phyloP scores from a whole-genome alignment of 257 asterid genomes.

The Craterostigma plantagineum region DNA sequence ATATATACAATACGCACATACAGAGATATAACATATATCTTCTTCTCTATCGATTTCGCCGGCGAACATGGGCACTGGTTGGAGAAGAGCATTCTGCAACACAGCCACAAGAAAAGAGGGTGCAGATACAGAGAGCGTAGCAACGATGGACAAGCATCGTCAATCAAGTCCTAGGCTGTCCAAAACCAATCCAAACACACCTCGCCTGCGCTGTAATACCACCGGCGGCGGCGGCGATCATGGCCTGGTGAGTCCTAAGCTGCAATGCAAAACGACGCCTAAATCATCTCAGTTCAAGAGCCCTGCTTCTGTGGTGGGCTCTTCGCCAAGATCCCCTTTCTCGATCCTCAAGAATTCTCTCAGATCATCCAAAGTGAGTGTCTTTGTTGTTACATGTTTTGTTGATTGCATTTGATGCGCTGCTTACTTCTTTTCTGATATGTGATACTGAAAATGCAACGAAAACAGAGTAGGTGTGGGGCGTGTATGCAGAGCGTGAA shows the following conservation, averaged over 20 bases:
- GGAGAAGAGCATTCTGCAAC: constrained; percentile 89
- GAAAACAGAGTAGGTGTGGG: constrained; percentile 64
- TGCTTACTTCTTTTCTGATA: no score
- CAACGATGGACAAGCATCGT: constrained; percentile 11
- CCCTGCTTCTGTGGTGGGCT: constrained; percentile 30
- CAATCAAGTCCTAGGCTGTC: constrained; percentile 12
- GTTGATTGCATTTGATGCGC: no score
- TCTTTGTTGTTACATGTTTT: neutral
- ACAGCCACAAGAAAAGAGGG: constrained; percentile 33
- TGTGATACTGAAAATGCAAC: no score
- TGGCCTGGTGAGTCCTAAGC: constrained; percentile 22
- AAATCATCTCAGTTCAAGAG: constrained; percentile 14
- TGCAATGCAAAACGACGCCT: constrained; percentile 37
- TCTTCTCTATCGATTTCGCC: no score
- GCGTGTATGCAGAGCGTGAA: constrained; percentile 73
- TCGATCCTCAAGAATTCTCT: constrained; percentile 69
- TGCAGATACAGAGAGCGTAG: constrained; percentile 1
- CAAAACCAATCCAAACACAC: constrained; percentile 26
- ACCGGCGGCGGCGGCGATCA: neutral
- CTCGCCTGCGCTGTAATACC: constrained; percentile 55
- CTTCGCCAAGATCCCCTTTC: constrained; percentile 92
- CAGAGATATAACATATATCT: no score
- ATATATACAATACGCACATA: no score
- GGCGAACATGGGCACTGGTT: constrained; percentile 82
- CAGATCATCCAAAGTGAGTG: constrained; percentile 52